Evolutionary conservation across 2,329 filamentous ascomycete species (phyloP).

Genomic region (Pseudocercospora eumusae): DNA sequence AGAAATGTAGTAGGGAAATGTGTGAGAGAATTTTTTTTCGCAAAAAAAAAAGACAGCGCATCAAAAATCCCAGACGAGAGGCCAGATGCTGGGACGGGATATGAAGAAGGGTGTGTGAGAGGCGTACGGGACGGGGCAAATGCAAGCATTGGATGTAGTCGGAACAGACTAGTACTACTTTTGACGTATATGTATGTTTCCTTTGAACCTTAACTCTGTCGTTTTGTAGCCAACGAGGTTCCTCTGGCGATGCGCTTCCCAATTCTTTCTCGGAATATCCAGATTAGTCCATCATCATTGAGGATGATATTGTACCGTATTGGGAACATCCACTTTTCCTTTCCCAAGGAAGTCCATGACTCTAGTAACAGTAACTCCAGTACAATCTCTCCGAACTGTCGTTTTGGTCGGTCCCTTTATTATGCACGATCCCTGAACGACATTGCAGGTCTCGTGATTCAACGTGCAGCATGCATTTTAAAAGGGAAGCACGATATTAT

Average conservation of each 20-base stretch:
- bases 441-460: conserved; percentile 2
- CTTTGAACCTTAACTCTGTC: conserved; percentile 8
- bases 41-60: conserved; percentile 10
- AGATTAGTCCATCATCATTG: not conserved
- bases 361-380: not conserved
- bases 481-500: not conserved
- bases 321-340: not conserved
- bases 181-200: conserved; percentile 8
- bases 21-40: not conserved
- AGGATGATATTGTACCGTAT: not conserved
- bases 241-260: not conserved
- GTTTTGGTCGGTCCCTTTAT: not conserved
- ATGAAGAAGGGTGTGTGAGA: conserved; percentile 1
- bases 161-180: conserved; percentile 4
- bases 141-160: conserved; percentile 11
- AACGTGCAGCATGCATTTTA: not conserved
- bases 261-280: not conserved
- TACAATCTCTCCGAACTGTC: conserved; percentile 3
- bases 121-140: not conserved
- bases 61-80: not conserved
- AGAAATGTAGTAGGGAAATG: conserved; percentile 4
- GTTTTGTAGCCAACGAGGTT: not conserved
- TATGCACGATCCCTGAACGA: not conserved
- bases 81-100: conserved; percentile 2
- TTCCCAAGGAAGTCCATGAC: conserved; percentile 5